Conservation (phyloP, 2,329 filamentous ascomycete species). For the Fusarium duplospermum region DNA sequence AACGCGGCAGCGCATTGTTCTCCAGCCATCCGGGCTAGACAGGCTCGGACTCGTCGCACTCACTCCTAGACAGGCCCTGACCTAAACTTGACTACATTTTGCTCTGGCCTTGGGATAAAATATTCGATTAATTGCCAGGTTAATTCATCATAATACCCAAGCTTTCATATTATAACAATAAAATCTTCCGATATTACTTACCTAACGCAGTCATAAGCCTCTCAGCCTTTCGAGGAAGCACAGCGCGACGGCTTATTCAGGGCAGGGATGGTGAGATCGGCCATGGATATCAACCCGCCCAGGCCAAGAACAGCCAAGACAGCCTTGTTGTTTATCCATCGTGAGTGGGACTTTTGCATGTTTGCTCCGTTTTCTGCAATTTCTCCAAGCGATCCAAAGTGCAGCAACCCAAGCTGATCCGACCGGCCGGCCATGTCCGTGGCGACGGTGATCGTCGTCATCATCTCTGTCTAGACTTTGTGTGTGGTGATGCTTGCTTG, state of each 20-base stretch:
- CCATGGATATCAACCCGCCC: conserved; percentile 24
- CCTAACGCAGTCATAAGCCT: background rate
- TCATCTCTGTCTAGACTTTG: background rate
- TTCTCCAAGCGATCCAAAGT: conserved; percentile 15
- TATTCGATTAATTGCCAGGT: background rate
- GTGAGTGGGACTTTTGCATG: conserved; percentile 30
- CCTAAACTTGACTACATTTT: background rate
- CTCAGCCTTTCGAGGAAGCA: background rate
- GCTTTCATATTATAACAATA: background rate
- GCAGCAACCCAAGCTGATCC: background rate
- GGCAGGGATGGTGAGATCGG: conserved; percentile 36
- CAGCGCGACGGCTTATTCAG: conserved; percentile 35
- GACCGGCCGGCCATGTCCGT: conserved; percentile 23
- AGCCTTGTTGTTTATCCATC: conserved; percentile 22
- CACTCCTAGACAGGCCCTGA: background rate
- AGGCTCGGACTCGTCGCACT: background rate
- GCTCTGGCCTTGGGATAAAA: background rate
- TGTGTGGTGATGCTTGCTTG: background rate
- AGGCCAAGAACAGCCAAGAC: conserved; percentile 8
- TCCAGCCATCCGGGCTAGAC: background rate
- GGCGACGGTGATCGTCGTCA: background rate
- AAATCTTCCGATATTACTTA: background rate
- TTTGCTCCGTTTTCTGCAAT: conserved; percentile 18
- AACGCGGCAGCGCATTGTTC: conserved; percentile 31
- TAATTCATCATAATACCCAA: background rate